Base-by-base conservation (phyloP, 2,329 filamentous ascomycete species). In the Tolypocladium amazonense region DNA sequence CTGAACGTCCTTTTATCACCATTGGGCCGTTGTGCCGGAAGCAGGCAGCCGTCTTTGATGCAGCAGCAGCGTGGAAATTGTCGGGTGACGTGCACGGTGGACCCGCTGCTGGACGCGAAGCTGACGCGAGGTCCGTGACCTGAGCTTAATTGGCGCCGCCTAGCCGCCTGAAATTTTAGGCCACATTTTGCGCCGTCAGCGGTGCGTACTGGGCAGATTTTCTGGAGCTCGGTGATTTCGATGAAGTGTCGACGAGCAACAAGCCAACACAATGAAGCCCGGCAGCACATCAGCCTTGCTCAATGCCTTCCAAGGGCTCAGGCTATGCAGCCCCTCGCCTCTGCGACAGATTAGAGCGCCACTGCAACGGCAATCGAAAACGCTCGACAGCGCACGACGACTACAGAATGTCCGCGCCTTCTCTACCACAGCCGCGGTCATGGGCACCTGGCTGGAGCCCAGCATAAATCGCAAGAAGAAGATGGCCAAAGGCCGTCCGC, bases 401-500 rank as follows among this genome's bases (percentile, higher is more conserved):
- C 69, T 77, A 63, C 73, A 78, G 68, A 75, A 80, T 77, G 73
- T 73, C 65, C 83, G 88, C 71, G 76, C 83, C 62, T 95, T 96
- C 76, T 90, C 90, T 45, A 88, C 87, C 38, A 89, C 89, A 20
- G 62, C 81, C 69, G 64, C 77, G 64, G 69, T 76, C 70, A 64
- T 80, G 72, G 84, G 83, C 65, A 88, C 84, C 70, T 97, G 92
- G 92, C 88, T 97, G 56, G 83, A 89, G 60, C 93, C 93, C 39
- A 88, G 85, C 68, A 76, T 85, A 63, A 75, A 87, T 67, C 85
- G 90, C 65, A 92, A 91, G 72, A 88, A 86, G 70, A 90, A 90
- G 74, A 96, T 95, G 80, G 92, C 92, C 66, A 97, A 97, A 77
- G 94, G 93, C 45, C 85, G 92, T 2, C 88, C 90, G 56, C 86